Evolutionary conservation across 108 stramenopile species (phyloP), one percentile per base, ranked within the genome.

Genomic region (Cyclostephanos tholiformis): DNA sequence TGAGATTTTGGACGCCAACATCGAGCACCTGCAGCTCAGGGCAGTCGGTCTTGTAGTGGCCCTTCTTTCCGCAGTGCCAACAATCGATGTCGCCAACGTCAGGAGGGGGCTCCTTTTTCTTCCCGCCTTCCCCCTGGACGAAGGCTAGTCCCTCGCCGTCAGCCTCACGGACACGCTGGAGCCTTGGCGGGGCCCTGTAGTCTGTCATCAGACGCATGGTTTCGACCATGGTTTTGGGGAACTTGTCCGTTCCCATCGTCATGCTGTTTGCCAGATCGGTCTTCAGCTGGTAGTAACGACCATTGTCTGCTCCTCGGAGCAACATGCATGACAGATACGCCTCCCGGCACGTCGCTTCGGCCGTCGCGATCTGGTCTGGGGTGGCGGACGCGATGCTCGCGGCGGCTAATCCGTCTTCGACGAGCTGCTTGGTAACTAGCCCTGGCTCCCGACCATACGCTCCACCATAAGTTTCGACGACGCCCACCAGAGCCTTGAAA

Each of bases 401-500:
- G 0, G 36, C 30, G 0, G 23, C 36, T 6, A 36, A 6, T 19
- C 35, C 60, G 2, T 62, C 27, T 12, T n/a, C n/a, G n/a, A n/a
- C n/a, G n/a, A 58, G 30, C 30, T 58, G 22, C 12, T 0, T 4
- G 0, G 2, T 4, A 4, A 58, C 30, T 1, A 58, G 57, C 4
- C 57, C 32, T 49, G 65, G 65, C 23, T 65, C 65, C 2, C 12
- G 27, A 13, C 20, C 12, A 44, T 26, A 65, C 0, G 26, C 22
- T 0, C 65, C 65, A 4, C 65, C 65, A 25, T 65, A 65, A 0
- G 65, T 65, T 22, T 65, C 65, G 26, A 65, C 65, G 0, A 65
- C 65, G 0, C 65, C 32, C 23, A 65, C 29, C 4, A 25, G 25
- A 2, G 17, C 65, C n/a, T 32, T 7, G 39, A 63, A 63, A n/a